A percentile compares a stretch with the other conserved stretches of the same genome.
phyloP scores from a whole-genome alignment of 441 rosid species.

The Raphanus hybrid region DNA sequence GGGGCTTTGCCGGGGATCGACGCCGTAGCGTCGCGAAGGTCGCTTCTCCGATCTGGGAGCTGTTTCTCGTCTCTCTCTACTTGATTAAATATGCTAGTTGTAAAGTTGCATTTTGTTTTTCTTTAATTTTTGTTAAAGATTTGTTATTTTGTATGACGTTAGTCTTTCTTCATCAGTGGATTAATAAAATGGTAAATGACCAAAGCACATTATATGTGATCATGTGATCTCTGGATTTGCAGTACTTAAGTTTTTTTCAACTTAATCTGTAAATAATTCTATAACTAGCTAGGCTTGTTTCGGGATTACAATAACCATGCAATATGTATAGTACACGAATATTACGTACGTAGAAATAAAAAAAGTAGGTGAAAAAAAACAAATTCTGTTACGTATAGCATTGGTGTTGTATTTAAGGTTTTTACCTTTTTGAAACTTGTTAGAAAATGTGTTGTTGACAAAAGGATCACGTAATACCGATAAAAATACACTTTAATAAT shows the following conservation, averaged over 20 bases:
- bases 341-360: not conserved
- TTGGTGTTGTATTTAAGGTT: not conserved
- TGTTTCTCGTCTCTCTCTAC: slow-evolving; percentile 67
- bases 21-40: slow-evolving; percentile 40
- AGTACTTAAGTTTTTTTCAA: not conserved
- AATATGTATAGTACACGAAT: not conserved
- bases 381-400: not conserved
- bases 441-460: not conserved
- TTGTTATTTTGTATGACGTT: slow-evolving; percentile 33
- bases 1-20: slow-evolving; percentile 52
- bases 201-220: slow-evolving; percentile 24
- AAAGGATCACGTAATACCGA: not conserved
- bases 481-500: not conserved
- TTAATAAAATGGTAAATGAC: slow-evolving; percentile 22
- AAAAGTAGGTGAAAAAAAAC: not conserved
- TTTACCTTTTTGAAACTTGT: not conserved
- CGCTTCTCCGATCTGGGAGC: slow-evolving; percentile 64
- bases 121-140: not conserved
- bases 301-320: not conserved
- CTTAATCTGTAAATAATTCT: not conserved
- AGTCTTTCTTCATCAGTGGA: slow-evolving; percentile 22
- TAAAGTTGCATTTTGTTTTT: slow-evolving; percentile 1
- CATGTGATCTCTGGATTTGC: not conserved
- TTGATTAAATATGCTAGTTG: slow-evolving; percentile 35
- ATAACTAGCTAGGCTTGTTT: not conserved